These are phyloP conservation scores for Darksidea phi DNA, from an alignment of 495 filamentous ascomycete genomes.

Conservation along the genomic window DNA sequence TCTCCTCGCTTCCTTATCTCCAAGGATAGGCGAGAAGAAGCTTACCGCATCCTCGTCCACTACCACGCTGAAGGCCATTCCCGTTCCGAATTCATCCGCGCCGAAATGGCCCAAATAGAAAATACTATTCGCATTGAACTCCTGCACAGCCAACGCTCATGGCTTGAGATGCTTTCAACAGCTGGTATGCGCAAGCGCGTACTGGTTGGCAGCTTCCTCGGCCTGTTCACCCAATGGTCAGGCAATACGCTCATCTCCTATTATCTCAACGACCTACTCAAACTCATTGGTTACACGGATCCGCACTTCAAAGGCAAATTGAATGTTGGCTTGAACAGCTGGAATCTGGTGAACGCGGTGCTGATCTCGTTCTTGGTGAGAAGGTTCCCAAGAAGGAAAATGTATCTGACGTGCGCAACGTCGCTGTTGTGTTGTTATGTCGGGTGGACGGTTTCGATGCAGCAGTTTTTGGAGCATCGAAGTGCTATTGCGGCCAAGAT, in stretches of 20 bases:
- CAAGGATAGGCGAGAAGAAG: conserved; percentile 60
- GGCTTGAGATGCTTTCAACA: conserved; percentile 56
- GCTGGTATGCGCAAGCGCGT: conserved; percentile 57
- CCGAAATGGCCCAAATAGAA: conserved; percentile 62
- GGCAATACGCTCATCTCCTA: conserved; percentile 65
- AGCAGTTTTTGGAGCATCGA: conserved; percentile 52
- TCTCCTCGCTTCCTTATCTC: conserved; percentile 60
- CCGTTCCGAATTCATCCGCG: conserved; percentile 55
- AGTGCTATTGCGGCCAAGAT: conserved; percentile 48
- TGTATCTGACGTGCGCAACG: conserved; percentile 58
- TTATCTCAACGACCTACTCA: conserved; percentile 53
- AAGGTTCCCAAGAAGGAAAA: conserved; percentile 54
- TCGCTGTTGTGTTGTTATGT: conserved; percentile 57
- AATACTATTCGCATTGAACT: conserved; percentile 58
- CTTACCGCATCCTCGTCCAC: conserved; percentile 55
- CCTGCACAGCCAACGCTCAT: conserved; percentile 54
- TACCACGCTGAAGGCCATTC: conserved; percentile 62
- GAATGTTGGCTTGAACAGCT: conserved; percentile 61
- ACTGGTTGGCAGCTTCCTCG: conserved; percentile 57
- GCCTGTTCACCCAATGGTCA: conserved; percentile 64
- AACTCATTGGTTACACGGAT: conserved; percentile 52
- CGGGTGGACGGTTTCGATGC: conserved; percentile 59
- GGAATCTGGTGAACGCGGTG: conserved; percentile 54
- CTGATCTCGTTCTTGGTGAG: conserved; percentile 54
- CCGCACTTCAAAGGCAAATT: conserved; percentile 53